phyloP scores from a whole-genome alignment of 306 rosid genomes.

The Trifolium repens region DNA sequence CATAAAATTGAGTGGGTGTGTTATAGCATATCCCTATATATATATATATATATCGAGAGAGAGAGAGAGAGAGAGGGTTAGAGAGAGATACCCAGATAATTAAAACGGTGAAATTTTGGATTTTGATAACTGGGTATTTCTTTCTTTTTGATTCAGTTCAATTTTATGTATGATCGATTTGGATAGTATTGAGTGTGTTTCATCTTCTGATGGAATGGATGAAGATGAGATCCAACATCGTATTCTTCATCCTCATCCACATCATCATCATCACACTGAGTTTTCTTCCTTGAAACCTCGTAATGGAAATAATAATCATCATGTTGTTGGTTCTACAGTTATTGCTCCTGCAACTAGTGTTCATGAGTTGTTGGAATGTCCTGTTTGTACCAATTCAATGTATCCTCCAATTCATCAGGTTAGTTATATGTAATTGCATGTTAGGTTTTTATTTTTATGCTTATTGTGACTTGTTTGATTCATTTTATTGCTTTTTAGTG shows the following conservation, averaged over 20 bases:
- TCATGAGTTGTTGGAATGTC: conserved; percentile 86
- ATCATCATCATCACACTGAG: conserved; percentile 67
- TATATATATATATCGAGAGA: too few relatives aligned
- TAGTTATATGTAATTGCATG: not conserved
- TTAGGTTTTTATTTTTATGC: not conserved
- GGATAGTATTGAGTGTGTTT: conserved; percentile 80
- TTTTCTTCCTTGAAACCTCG: conserved; percentile 65
- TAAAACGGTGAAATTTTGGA: conserved; percentile 17
- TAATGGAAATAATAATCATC: conserved; percentile 47
- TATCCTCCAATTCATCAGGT: conserved; percentile 93
- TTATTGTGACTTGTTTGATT: conserved; percentile 17
- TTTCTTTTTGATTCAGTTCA: conserved; percentile 24
- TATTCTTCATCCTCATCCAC: conserved; percentile 57
- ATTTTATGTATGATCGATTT: conserved; percentile 53
- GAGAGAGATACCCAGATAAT: conserved; percentile 36
- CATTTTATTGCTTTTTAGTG: conserved; percentile 5
- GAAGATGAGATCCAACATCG: conserved; percentile 80
- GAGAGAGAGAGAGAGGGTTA: not conserved
- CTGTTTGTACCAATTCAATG: conserved; percentile 89
- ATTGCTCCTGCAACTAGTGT: conserved; percentile 84
- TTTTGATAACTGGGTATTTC: conserved; percentile 44
- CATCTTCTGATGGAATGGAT: conserved; percentile 70
- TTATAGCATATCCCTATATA: too few relatives aligned
- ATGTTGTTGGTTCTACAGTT: conserved; percentile 47
- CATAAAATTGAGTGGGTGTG: too few relatives aligned